Base-by-base conservation (phyloP, 2,329 filamentous ascomycete genomes). In the Didymella keratinophila region DNA sequence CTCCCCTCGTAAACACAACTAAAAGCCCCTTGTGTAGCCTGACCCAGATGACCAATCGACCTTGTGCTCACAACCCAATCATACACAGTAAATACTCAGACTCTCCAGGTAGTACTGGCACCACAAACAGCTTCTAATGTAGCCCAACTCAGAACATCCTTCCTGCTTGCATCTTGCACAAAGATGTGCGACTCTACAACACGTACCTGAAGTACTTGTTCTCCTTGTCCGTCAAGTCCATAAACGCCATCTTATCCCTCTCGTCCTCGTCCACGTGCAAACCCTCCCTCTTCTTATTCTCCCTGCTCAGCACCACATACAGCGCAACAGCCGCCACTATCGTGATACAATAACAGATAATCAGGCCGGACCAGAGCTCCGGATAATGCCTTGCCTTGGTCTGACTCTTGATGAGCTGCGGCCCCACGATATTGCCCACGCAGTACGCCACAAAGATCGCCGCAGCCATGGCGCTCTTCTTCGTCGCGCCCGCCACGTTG, bases 391-490 rank as follows among this genome's bases (percentile, higher is more conserved):
- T 71, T 0, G 71, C 76, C 63, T 88, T 88, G 0, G 86, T 88
- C 73, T 89, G 79, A n/a, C 83, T 87, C 66, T 85, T 85, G 39
- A 92, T 84, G 37, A 92, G 79, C 75, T 90, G 88, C 3, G 90
- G 90, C 0, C 89, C 89, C 23, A 92, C 86, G 49, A 93, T 92
- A 66, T 92, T 92, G 1, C 89, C 86, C 7, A 92, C 86, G 54
- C 88, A 90, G 69, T 92, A 92, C 0, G 88, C 89, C 0, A 91
- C 88, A 62, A 92, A 93, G 1, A 91, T 88, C 0, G 87, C 87
- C 0, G 87, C 87, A 0, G 89, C 88, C 82, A 90, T 91, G 67
- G 89, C 87, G 62, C 87, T 89, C 80, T 92, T 92, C 78, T 93
- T 93, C 0, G 89, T 92, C 23, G 89, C 84, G 16, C 90, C 90